These are phyloP conservation scores for Schwanniomyces etchellsii DNA, from an alignment of 1,139 yeast species.

Conservation along the genomic window DNA sequence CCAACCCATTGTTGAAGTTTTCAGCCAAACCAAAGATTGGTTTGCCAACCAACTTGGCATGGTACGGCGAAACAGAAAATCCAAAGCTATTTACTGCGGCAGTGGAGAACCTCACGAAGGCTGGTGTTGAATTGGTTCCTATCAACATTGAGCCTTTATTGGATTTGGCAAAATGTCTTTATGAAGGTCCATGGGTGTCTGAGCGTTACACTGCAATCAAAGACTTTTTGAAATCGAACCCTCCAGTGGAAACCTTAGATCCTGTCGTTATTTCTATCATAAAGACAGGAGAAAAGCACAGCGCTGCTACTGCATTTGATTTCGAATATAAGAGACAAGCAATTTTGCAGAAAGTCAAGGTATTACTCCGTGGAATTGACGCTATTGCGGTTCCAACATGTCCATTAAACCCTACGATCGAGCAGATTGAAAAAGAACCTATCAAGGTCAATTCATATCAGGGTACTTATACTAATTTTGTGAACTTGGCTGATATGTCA, in stretches of 20 bases:
- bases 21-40: conserved; percentile 61
- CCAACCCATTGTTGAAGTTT: conserved; percentile 56
- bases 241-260: conserved; percentile 69
- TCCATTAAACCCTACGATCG: conserved; percentile 82
- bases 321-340: conserved; percentile 80
- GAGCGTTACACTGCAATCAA: conserved; percentile 84
- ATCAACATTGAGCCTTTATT: conserved; percentile 70
- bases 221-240: conserved; percentile 66
- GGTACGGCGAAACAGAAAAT: conserved; percentile 80
- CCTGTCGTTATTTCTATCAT: conserved; percentile 80
- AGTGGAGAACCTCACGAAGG: conserved; percentile 47
- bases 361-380: conserved; percentile 55
- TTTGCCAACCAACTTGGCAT: conserved; percentile 64
- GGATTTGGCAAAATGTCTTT: conserved; percentile 80
- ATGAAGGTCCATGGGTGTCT: conserved; percentile 99
- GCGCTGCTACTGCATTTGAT: conserved; percentile 80
- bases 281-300: conserved; percentile 65
- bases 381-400: conserved; percentile 88
- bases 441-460: conserved; percentile 76
- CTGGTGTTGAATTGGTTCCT: conserved; percentile 53
- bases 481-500: conserved; percentile 86
- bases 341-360: conserved; percentile 59
- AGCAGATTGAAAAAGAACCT: conserved; percentile 72
- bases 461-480: conserved; percentile 96
- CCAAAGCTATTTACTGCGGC: conserved; percentile 63